Evolutionary conservation across 2,329 filamentous ascomycete genomes (phyloP), one percentile per base, ranked within the genome.

Genomic region (Colletotrichum tabaci): DNA sequence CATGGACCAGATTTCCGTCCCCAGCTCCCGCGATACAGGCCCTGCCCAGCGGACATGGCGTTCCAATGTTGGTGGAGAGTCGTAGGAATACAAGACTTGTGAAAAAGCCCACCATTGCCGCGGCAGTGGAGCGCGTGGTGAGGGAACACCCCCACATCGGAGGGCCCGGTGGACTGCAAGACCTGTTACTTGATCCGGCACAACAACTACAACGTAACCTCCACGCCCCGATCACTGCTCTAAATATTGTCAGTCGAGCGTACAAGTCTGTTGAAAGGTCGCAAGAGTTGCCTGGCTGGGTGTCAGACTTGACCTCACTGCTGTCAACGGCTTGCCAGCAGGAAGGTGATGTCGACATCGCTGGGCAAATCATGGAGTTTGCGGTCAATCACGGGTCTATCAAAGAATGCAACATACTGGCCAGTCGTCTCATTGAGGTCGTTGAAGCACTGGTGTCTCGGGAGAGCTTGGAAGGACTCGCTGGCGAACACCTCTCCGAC

Each of bases 311-410:
- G 3, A 72, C 71, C 13, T 58, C 56, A 35, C 26, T 61, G 6
- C 21, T 74, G 21, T 74, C 62, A n/a, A 26, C 52, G 13, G 71
- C 67, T 23, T 74, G 67, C n/a, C 65, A 61, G 23, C 60, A 63
- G n/a, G 35, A 61, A 23, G 65, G 67, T 13, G 46, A 74, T 26
- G 30, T 64, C 26, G 8, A 21, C 9, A 44, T 35, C 7, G 67
- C 73, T 7, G 72, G 60, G 15, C 49, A 67, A 26, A 74, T 74
- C 30, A 49, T 74, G 21, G 30, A 52, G 12, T 55, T 72, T 52
- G 35, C 67, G 6, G 30, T 62, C 18, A 44, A 35, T 7, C 73
- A 71, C 15, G 62, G 64, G 2, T 52, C 53, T 26, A 46, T 72
- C 21, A 55, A 18, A 21, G 30, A 66, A 26, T 47, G 58, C 6